Percentiles rank a stretch among this genome's conserved stretches.
These are phyloP conservation scores for Inonotus obliquus DNA, from an alignment of 1,284 basidiomycete genomes.

Conservation along the genomic window DNA sequence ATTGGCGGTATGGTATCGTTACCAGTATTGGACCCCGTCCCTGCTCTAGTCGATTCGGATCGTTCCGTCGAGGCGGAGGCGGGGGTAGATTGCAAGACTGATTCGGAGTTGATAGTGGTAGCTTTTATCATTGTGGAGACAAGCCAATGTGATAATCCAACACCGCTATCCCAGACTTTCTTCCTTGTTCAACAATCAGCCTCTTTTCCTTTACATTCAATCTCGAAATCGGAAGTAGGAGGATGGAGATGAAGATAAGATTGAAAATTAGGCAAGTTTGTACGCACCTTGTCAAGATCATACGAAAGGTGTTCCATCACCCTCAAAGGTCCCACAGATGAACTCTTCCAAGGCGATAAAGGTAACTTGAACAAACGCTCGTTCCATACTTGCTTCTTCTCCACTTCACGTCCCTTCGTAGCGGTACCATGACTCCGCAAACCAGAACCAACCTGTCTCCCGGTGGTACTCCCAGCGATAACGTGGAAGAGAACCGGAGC, in stretches of 20 bases:
- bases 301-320: slow-evolving; percentile 80
- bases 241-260: background rate
- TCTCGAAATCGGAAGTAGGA: background rate
- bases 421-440: slow-evolving; percentile 17
- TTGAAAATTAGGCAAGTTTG: background rate
- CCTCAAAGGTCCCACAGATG: slow-evolving; percentile 30
- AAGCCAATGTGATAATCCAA: slow-evolving; percentile 77
- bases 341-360: background rate
- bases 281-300: slow-evolving; percentile 79
- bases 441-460: no score
- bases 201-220: background rate
- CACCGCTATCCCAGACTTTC: slow-evolving; percentile 93
- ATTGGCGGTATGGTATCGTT: background rate
- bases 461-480: background rate
- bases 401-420: slow-evolving; percentile 18
- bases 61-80: no score
- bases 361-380: slow-evolving; percentile 47
- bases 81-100: no score
- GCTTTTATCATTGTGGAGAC: slow-evolving; percentile 23
- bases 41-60: no score
- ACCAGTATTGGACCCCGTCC: background rate
- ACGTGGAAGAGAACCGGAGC: slow-evolving; percentile 55
- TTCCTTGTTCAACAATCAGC: slow-evolving; percentile 29
- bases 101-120: background rate
- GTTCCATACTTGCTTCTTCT: slow-evolving; percentile 67